Evolutionary conservation across 1,284 basidiomycete species (phyloP), one percentile per base, ranked within the genome.

Genomic region (Ustilago crameri): DNA sequence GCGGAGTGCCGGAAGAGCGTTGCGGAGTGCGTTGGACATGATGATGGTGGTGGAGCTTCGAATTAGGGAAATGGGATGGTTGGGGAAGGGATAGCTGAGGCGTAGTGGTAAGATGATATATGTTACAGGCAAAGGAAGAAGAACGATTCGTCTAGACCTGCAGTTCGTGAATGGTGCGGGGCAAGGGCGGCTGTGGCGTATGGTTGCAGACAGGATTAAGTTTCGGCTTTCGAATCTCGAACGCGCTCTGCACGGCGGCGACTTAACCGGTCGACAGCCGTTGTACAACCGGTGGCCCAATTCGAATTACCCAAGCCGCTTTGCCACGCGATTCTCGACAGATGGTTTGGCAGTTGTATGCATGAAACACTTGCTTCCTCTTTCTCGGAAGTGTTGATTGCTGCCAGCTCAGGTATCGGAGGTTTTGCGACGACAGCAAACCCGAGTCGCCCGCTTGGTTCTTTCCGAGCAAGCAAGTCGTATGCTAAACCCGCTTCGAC

Each of bases 11-110:
- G 62, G 66, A 8, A 74, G 54, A 4, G 62, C 53, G 42, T 53
- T 53, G 37, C 62, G 58, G 17, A 74, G 58, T 17, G 60, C 51
- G 60, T 67, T 74, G 17, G 70, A 62, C 72, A 74, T 74, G 9
- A 32, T 60, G 56, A 47, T 43, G 50, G 37, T 20, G 46, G 27
- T 32, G 27, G 18, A 48, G 42, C 18, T 43, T 30, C 23, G 37
- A 32, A 17, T 46, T 23, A 9, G 15, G 30, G 34, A 17, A 37
- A 17, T 8, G 35, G 12, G 35, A n/a, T n/a, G n/a, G n/a, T n/a
- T n/a, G n/a, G n/a, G n/a, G n/a, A n/a, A 37, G 14, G 35, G 35
- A 37, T 5, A 37, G 35, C 9, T 5, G 14, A 41, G 37, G 30
- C 5, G 22, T 3, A 20, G n/a, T 27, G 47, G 40, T 48, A 41